These are phyloP conservation scores for Musa schizocarpa DNA, from an alignment of 176 grass and related monocot genomes.

Conservation along the genomic window DNA sequence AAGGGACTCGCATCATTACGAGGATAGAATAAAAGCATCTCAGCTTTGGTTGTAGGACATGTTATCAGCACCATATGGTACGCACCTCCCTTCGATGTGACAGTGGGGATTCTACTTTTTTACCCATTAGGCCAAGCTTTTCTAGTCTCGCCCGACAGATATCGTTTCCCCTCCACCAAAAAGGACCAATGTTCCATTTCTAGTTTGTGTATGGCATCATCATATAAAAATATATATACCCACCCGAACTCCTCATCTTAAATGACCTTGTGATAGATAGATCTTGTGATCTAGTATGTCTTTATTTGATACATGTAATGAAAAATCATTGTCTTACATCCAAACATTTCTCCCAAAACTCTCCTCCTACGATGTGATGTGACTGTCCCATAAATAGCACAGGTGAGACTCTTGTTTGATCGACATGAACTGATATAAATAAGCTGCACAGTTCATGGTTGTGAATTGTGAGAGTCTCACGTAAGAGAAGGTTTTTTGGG, in stretches of 20 bases:
- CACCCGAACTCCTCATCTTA: no score
- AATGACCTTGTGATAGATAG: no score
- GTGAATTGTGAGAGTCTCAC: neutral
- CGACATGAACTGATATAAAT: neutral
- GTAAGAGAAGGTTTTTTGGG: no score
- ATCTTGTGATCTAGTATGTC: no score
- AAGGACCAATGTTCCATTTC: no score
- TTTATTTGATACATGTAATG: no score
- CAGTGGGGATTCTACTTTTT: neutral
- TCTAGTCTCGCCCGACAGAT: no score
- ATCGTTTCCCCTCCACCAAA: no score
- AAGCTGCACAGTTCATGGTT: neutral
- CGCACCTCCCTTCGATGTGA: neutral
- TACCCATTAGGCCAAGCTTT: no score
- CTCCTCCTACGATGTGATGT: neutral
- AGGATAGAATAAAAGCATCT: neutral
- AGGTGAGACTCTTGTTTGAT: neutral
- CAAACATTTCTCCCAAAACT: neutral
- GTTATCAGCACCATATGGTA: neutral
- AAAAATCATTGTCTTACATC: neutral
- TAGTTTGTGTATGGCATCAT: no score
- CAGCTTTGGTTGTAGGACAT: neutral
- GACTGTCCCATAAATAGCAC: neutral
- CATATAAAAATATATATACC: no score
- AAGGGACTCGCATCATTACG: constrained; percentile 6